phyloP scores from a whole-genome alignment of 2,329 filamentous ascomycete species.

The Nemania diffusa region DNA sequence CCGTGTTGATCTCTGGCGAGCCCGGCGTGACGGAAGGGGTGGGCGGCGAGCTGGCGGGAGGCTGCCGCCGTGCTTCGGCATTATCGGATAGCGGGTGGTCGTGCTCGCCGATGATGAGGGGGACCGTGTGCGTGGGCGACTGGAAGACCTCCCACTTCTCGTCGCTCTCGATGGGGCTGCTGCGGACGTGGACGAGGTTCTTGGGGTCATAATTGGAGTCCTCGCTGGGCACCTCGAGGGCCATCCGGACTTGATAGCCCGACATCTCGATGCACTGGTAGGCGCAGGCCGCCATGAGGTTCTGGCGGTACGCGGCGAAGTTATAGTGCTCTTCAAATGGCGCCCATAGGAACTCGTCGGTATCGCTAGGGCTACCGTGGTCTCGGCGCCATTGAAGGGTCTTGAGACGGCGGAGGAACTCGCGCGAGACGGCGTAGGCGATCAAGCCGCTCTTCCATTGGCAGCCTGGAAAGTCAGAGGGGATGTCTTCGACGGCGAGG shows the following conservation, averaged over 20 bases:
- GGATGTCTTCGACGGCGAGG: too few relatives aligned
- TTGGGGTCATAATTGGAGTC: constrained; percentile 33
- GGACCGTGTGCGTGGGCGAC: constrained; percentile 15
- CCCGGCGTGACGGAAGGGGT: too few relatives aligned
- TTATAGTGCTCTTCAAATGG: constrained; percentile 41
- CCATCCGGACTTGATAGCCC: constrained; percentile 34
- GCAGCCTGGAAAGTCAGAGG: not conserved
- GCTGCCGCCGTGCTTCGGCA: too few relatives aligned
- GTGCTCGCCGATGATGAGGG: not conserved
- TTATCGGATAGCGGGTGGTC: too few relatives aligned
- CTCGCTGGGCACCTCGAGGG: constrained; percentile 44
- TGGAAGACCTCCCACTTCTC: constrained; percentile 35
- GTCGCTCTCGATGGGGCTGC: constrained; percentile 12
- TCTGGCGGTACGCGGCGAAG: constrained; percentile 40
- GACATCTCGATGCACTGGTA: constrained; percentile 42
- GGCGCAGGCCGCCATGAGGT: constrained; percentile 40
- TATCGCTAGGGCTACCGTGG: too few relatives aligned
- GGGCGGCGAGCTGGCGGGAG: too few relatives aligned
- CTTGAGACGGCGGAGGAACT: constrained; percentile 44
- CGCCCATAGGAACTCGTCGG: constrained; percentile 35
- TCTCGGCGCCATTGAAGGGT: constrained; percentile 26
- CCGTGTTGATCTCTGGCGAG: too few relatives aligned
- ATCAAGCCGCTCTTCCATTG: constrained; percentile 41
- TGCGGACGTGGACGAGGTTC: constrained; percentile 9
- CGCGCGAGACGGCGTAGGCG: constrained; percentile 41